Evolutionary conservation across 2,329 filamentous ascomycete genomes (phyloP).

Genomic region (Aotearoamyces nothofagi): DNA sequence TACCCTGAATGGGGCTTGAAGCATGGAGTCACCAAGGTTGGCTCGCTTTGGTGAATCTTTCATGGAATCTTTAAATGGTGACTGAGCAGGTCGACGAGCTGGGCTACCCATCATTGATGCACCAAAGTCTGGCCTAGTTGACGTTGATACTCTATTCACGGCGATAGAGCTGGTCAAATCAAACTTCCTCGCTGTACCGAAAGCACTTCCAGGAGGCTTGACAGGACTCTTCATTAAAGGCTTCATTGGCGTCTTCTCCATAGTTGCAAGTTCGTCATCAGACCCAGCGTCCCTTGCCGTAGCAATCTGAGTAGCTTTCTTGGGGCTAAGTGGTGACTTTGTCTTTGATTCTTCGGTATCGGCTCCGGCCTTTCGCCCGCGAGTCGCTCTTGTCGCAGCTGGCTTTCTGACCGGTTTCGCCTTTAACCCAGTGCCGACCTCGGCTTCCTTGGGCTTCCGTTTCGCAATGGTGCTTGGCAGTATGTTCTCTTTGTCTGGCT

Average conservation of each 20-base stretch:
- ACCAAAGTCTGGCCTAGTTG: slow-evolving; percentile 21
- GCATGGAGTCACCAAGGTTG: slow-evolving; percentile 11
- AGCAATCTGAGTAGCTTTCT: slow-evolving; percentile 45
- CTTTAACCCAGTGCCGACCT: slow-evolving; percentile 23
- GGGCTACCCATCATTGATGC: slow-evolving; percentile 33
- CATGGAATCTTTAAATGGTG: slow-evolving; percentile 37
- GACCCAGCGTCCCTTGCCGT: slow-evolving; percentile 29
- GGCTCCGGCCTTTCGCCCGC: slow-evolving; percentile 14
- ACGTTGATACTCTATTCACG: slow-evolving; percentile 16
- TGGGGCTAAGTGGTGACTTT: slow-evolving; percentile 43
- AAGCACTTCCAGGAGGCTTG: slow-evolving; percentile 26
- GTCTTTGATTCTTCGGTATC: slow-evolving; percentile 19
- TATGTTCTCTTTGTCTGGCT: slow-evolving; percentile 50
- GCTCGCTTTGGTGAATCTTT: slow-evolving; percentile 38
- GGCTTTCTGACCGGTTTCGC: slow-evolving; percentile 34
- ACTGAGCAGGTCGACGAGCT: slow-evolving; percentile 35
- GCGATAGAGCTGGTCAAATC: slow-evolving; percentile 19
- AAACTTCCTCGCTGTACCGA: slow-evolving; percentile 20
- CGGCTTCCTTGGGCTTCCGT: slow-evolving; percentile 20
- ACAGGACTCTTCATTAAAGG: slow-evolving; percentile 39
- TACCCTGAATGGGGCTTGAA: slow-evolving; percentile 14
- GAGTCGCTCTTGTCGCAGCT: slow-evolving; percentile 18
- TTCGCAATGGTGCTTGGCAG: slow-evolving; percentile 28
- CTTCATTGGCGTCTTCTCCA: slow-evolving; percentile 33
- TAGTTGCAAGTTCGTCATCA: slow-evolving; percentile 43